Evolutionary conservation across 257 asterid species (phyloP), one percentile per base, ranked within the genome.

Genomic region (Solanum appendiculatum): DNA sequence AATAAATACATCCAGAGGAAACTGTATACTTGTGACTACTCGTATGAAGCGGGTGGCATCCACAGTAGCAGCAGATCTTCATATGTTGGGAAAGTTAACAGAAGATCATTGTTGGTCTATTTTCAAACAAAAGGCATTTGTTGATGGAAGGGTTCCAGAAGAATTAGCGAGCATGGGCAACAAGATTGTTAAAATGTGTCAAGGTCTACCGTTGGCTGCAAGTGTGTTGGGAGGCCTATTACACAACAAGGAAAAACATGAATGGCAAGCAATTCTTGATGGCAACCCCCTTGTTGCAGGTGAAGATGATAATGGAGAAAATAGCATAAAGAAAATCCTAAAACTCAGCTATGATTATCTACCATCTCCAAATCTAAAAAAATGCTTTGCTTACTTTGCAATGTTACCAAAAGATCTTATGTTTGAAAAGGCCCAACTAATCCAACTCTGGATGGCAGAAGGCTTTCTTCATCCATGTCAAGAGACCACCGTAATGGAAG

Each of bases 371-470:
- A 74, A 84, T 16, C 12, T 90, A 29, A 89, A 87, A 80, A 84
- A 83, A 23, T 89, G 90, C 23, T 88, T 87, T 60, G 64, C 87
- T 2, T 89, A 48, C 48, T 89, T 88, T 77, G 87, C 91, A 14
- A 63, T 88, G 40, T 91, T 86, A 2, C 85, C 83, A 12, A 89
- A 89, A 84, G 87, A 84, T 54, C 66, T 84, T 20, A 1, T 11
- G 81, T 36, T 91, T 16, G 85, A 82, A 37, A 91, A 58, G 80
- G 89, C 64, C 16, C 56, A 46, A 10, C 56, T 89, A 2, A 89
- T 87, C 34, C 91, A 89, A 29, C 77, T 73, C 1, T 91, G 91
- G 91, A 91, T 91, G 86, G 91, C 92, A 9, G 88, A 86, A 29
- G 88, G 87, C 6, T 66, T 74, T 63, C 87, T 91, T 9, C 46